Evolutionary conservation across 2,329 filamentous ascomycete species (phyloP), one percentile per base, ranked within the genome.

Genomic region (Ascochyta rabiei): DNA sequence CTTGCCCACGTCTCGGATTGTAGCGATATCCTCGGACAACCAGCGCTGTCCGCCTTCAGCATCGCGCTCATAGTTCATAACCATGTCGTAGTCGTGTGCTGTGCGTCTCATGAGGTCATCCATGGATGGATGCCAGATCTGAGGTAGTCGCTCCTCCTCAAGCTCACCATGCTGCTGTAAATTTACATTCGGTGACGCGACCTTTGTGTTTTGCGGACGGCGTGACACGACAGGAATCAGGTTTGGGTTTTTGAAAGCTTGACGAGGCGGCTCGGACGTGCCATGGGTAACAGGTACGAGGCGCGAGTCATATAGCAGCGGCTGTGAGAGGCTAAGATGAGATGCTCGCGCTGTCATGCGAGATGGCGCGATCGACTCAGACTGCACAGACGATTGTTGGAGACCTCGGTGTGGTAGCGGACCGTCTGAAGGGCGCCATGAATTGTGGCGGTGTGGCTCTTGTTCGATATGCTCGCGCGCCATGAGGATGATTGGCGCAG

Each of bases 11-110:
- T 48, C 28, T 15, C 52, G 53, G 33, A 69, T 51, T 2, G 23
- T 30, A 1, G 33, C 43, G 15, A 66, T 59, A 19, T 61, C 51
- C 15, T 52, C 39, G 12, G 48, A 15, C 13, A 48, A 26, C 66
- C 66, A 67, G 45, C 65, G 61, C 42, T 41, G 45, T 3, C 66
- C 65, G n/a, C 48, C 58, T 23, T 47, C 28, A 1, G 52, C 59
- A 16, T 64, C 57, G 19, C 56, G 54, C 6, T 48, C 16, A 42
- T 67, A 67, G 34, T 55, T 46, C 31, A 61, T 34, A 15, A 68
- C 52, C 9, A 69, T 53, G n/a, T 62, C 55, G 44, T 62, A 64
- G 38, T 61, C 63, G 34, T 57, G 57, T 5, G 56, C 6, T 2
- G 63, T 67, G 34, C 61, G 62, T 16, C 45, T 21, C 3, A 62